Evolutionary conservation across 495 filamentous ascomycete genomes (phyloP).

Genomic region (Penicilliopsis zonata): DNA sequence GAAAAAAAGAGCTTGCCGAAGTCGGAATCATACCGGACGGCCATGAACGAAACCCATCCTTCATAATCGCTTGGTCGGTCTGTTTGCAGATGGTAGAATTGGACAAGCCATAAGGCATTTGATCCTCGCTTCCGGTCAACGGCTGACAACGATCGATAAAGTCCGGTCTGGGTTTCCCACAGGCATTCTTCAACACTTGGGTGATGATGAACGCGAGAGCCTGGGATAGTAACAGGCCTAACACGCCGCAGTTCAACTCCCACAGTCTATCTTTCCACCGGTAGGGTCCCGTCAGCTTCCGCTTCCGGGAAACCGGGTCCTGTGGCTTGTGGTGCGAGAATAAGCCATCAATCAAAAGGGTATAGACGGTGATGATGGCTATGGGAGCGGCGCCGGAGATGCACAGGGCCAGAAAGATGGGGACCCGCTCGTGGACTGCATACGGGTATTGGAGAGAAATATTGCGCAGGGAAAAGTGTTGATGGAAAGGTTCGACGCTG

Average conservation of each 20-base stretch:
- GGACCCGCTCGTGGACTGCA: conserved; percentile 60
- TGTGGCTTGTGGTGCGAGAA: conserved; percentile 48
- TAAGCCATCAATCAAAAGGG: conserved; percentile 59
- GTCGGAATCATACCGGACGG: conserved; percentile 45
- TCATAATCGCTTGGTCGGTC: conserved; percentile 44
- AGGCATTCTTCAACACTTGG: conserved; percentile 73
- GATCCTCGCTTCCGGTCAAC: conserved; percentile 20
- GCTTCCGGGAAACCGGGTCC: conserved; percentile 21
- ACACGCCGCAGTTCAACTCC: conserved; percentile 72
- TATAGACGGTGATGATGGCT: conserved; percentile 56
- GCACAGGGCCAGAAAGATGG: conserved; percentile 42
- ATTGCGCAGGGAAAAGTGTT: conserved; percentile 47
- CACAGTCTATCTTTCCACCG: conserved; percentile 56
- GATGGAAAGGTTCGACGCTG: conserved; percentile 43
- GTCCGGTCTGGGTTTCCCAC: conserved; percentile 78
- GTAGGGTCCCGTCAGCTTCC: conserved; percentile 53
- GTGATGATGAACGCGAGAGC: conserved; percentile 64
- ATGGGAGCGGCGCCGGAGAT: conserved; percentile 48
- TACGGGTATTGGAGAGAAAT: conserved; percentile 60
- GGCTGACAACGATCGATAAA: conserved; percentile 60
- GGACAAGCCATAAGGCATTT: conserved; percentile 40
- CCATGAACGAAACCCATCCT: conserved; percentile 81
- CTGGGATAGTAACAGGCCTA: conserved; percentile 59
- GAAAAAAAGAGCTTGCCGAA: conserved; percentile 7
- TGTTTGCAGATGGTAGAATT: conserved; percentile 56